Conservation (phyloP, 2,329 filamentous ascomycete genomes). For the Ciborinia camelliae region DNA sequence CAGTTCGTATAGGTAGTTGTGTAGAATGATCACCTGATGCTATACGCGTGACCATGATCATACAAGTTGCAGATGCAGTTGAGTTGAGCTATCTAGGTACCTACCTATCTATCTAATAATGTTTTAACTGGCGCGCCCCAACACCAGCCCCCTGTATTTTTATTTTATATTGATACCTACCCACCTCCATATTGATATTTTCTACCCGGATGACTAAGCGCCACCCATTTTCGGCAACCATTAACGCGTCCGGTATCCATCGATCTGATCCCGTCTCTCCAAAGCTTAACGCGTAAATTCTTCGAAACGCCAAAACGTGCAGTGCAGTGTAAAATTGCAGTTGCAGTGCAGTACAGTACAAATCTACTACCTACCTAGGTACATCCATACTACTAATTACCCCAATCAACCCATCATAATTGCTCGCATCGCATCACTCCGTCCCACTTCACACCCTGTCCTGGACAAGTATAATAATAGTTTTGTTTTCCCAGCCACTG, state of each 20-base stretch:
- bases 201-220: not conserved
- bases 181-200: no score
- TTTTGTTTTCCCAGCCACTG: constrained; percentile 5
- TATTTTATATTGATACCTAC: no score
- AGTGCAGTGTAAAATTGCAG: no score
- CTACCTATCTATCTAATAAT: no score
- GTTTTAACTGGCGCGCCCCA: no score
- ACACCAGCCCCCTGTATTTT: not conserved
- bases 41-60: not conserved
- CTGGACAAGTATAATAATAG: constrained; percentile 10
- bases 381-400: not conserved
- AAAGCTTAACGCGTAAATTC: constrained; percentile 10
- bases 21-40: not conserved
- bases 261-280: not conserved
- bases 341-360: no score
- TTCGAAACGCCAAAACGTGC: not conserved
- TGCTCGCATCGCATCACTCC: constrained; percentile 5
- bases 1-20: not conserved
- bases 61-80: no score
- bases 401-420: constrained; percentile 4
- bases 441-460: constrained; percentile 13
- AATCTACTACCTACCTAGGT: no score
- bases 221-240: not conserved
- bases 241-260: not conserved
- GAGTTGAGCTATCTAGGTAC: no score